Percentiles rank a stretch among this genome's conserved stretches.
Conservation (phyloP, 768 basidiomycete species). For the Lactifluus piperatus region DNA sequence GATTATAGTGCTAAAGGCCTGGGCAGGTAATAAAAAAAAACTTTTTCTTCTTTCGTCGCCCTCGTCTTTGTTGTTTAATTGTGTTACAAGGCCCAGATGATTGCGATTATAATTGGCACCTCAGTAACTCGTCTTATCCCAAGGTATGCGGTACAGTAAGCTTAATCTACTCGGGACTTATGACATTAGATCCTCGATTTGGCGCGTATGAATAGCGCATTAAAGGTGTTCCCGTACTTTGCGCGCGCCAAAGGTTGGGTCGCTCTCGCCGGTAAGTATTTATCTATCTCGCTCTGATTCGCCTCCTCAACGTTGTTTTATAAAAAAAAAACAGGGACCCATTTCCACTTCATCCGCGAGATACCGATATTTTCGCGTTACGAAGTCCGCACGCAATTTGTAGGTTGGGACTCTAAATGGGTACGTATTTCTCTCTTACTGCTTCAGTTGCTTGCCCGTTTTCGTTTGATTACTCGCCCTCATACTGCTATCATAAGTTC, state of each 20-base stretch:
- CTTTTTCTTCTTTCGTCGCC: no score
- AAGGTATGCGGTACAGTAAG: slow-evolving; percentile 46
- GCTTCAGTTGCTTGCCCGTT: neutral
- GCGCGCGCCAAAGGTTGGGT: slow-evolving; percentile 53
- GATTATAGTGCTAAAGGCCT: slow-evolving; percentile 13
- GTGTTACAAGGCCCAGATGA: slow-evolving; percentile 53
- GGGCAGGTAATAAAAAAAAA: no score
- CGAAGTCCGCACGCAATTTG: slow-evolving; percentile 50
- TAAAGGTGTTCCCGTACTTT: slow-evolving; percentile 47
- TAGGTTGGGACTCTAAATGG: slow-evolving; percentile 75
- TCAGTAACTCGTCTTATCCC: slow-evolving; percentile 77
- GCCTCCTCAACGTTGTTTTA: neutral
- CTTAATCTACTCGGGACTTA: neutral
- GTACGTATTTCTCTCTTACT: slow-evolving; percentile 30
- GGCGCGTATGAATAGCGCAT: slow-evolving; percentile 36
- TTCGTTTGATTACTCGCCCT: neutral
- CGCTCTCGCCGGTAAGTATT: slow-evolving; percentile 39
- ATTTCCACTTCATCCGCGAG: slow-evolving; percentile 62
- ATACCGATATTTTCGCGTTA: slow-evolving; percentile 55
- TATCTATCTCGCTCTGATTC: neutral
- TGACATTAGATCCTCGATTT: slow-evolving; percentile 27
- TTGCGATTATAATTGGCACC: slow-evolving; percentile 62
- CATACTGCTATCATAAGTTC: slow-evolving; percentile 34
- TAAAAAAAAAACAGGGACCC: slow-evolving; percentile 43
- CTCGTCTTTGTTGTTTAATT: neutral